phyloP scores from a whole-genome alignment of 2,329 filamentous ascomycete species.

The Aspergillus candidus region DNA sequence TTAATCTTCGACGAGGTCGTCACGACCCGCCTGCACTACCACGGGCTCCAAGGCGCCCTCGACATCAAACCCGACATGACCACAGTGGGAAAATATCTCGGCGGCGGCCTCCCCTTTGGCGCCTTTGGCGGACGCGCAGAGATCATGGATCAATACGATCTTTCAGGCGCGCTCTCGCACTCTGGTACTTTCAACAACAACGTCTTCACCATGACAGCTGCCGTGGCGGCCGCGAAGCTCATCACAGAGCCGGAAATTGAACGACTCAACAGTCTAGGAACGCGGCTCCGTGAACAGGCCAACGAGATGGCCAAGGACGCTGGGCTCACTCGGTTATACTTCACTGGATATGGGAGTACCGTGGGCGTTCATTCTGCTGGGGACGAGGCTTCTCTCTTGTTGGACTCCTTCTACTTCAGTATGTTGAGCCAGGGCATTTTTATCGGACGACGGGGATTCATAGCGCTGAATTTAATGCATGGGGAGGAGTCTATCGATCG shows the following conservation, averaged over 20 bases:
- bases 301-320: conserved; percentile 9
- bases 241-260: conserved; percentile 14
- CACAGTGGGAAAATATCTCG: conserved; percentile 61
- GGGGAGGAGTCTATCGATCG: conserved; percentile 7
- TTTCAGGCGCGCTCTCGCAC: conserved; percentile 40
- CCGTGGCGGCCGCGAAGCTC: conserved; percentile 32
- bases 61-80: conserved; percentile 55
- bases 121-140: conserved; percentile 57
- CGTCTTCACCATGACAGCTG: conserved; percentile 54
- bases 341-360: conserved; percentile 27
- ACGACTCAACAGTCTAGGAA: conserved; percentile 22
- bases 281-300: conserved; percentile 17
- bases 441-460: conserved; percentile 26
- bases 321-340: conserved; percentile 17
- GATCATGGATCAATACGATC: conserved; percentile 56
- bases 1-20: conserved; percentile 69
- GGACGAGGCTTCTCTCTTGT: conserved; percentile 11
- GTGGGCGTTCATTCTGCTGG: conserved; percentile 24
- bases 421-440: conserved; percentile 24
- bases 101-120: conserved; percentile 61
- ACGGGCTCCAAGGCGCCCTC: conserved; percentile 44
- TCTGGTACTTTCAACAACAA: conserved; percentile 67
- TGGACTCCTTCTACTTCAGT: conserved; percentile 24
- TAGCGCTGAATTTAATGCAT: conserved; percentile 25
- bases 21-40: conserved; percentile 53